phyloP scores from a whole-genome alignment of 2,329 filamentous ascomycete species.

The Hymenoscyphus linearis region DNA sequence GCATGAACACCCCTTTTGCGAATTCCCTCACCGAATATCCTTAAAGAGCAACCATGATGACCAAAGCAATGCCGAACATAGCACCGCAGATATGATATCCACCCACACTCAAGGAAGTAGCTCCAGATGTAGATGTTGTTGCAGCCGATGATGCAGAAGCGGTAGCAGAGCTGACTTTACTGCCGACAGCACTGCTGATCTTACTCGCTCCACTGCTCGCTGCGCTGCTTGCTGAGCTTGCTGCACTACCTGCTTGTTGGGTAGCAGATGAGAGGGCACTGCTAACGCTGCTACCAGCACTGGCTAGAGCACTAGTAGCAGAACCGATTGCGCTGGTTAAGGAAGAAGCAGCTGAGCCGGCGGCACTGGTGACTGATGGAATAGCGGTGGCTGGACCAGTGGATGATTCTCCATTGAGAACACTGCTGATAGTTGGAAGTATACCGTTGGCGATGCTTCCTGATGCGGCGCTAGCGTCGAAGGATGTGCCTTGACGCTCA shows the following conservation, averaged over 20 bases:
- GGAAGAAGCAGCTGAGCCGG: background rate
- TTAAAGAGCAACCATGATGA: background rate
- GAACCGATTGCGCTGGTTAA: background rate
- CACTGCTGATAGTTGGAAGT: background rate
- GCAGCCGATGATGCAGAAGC: background rate
- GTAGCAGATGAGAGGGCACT: background rate
- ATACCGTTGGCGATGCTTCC: background rate
- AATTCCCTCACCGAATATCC: background rate
- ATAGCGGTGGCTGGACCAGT: background rate
- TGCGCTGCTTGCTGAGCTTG: background rate
- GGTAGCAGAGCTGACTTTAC: background rate
- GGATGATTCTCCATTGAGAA: background rate
- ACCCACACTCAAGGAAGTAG: background rate
- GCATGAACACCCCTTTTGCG: too few relatives aligned
- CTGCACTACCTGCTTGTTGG: background rate
- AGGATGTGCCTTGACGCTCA: background rate
- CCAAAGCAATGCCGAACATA: background rate
- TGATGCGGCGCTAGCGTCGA: background rate
- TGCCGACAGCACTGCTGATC: background rate
- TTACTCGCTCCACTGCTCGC: background rate
- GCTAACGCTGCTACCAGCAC: background rate
- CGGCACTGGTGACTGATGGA: background rate
- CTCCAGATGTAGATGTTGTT: background rate
- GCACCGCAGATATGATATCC: background rate
- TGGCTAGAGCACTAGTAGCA: background rate